Evolutionary conservation across 768 basidiomycete genomes (phyloP).

Genomic region (Mycena capillaripes): DNA sequence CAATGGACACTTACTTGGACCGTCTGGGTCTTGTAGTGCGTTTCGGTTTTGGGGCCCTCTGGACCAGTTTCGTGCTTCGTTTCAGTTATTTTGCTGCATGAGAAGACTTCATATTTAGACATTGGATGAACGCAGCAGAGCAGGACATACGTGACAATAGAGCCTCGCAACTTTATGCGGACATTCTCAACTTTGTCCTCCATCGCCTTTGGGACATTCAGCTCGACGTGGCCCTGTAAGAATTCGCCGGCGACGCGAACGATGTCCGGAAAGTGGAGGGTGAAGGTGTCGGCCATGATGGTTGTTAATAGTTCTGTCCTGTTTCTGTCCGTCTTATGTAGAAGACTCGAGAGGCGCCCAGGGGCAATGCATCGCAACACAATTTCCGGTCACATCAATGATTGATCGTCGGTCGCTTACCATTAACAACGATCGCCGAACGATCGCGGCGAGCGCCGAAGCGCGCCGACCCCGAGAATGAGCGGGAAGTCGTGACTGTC

Average conservation of each 20-base stretch:
- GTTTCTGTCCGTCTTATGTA: too few species aligned
- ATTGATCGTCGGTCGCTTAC: too few species aligned
- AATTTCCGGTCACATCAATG: too few species aligned
- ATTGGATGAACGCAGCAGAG: not conserved
- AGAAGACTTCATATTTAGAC: not conserved
- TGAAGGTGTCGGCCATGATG: constrained; percentile 27
- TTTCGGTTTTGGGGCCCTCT: constrained; percentile 12
- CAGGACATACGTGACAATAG: constrained; percentile 33
- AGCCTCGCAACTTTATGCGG: constrained; percentile 32
- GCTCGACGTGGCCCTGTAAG: constrained; percentile 32
- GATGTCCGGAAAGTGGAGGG: constrained; percentile 29
- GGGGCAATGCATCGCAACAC: not conserved
- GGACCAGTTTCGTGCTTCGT: not conserved
- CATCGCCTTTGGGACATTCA: constrained; percentile 18
- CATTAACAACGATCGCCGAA: too few species aligned
- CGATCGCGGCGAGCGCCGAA: too few species aligned
- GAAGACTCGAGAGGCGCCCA: too few species aligned
- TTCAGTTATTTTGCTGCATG: constrained; percentile 26
- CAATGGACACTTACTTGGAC: not conserved
- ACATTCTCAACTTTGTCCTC: constrained; percentile 35
- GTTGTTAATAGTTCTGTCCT: too few species aligned
- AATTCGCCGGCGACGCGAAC: constrained; percentile 36
- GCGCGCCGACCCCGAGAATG: too few species aligned
- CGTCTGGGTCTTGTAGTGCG: constrained; percentile 24
- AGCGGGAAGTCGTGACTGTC: too few species aligned